phyloP scores from a whole-genome alignment of 2,329 filamentous ascomycete genomes.

The Exophiala calicioides region DNA sequence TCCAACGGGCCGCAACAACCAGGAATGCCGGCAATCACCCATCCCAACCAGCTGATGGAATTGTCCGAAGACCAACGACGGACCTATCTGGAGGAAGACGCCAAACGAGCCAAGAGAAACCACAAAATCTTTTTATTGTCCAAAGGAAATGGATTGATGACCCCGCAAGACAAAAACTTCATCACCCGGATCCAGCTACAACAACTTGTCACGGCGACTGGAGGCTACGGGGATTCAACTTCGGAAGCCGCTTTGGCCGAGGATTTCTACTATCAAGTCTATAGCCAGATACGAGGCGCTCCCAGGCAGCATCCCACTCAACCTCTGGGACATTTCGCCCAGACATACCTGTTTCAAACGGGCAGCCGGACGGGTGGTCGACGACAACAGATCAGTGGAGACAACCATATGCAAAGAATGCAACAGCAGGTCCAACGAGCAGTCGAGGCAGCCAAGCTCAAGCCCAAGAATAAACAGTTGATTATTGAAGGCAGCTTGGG shows the following conservation, averaged over 20 bases:
- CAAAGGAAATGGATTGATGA: slow-evolving; percentile 96
- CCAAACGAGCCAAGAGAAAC: slow-evolving; percentile 92
- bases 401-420: slow-evolving; percentile 98
- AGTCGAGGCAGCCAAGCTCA: slow-evolving; percentile 94
- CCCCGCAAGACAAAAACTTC: slow-evolving; percentile 98
- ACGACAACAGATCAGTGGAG: slow-evolving; percentile 76
- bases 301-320: slow-evolving; percentile 89
- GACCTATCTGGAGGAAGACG: slow-evolving; percentile 84
- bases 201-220: slow-evolving; percentile 89
- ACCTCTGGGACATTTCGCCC: slow-evolving; percentile 91
- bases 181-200: slow-evolving; percentile 97
- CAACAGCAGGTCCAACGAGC: slow-evolving; percentile 97
- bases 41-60: slow-evolving; percentile 72
- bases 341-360: slow-evolving; percentile 96
- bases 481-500: slow-evolving; percentile 95
- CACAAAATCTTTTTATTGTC: slow-evolving; percentile 95
- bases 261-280: slow-evolving; percentile 98
- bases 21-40: slow-evolving; percentile 57
- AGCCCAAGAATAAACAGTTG: slow-evolving; percentile 95
- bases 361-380: slow-evolving; percentile 76
- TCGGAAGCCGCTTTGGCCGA: slow-evolving; percentile 80
- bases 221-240: slow-evolving; percentile 77
- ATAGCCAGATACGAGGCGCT: slow-evolving; percentile 87
- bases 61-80: slow-evolving; percentile 82
- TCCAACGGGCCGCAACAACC: slow-evolving; percentile 33